Percentiles rank a stretch among this genome's conserved stretches.
Conservation (phyloP, 2,329 filamentous ascomycete species). For the Raffaelea albimanens region DNA sequence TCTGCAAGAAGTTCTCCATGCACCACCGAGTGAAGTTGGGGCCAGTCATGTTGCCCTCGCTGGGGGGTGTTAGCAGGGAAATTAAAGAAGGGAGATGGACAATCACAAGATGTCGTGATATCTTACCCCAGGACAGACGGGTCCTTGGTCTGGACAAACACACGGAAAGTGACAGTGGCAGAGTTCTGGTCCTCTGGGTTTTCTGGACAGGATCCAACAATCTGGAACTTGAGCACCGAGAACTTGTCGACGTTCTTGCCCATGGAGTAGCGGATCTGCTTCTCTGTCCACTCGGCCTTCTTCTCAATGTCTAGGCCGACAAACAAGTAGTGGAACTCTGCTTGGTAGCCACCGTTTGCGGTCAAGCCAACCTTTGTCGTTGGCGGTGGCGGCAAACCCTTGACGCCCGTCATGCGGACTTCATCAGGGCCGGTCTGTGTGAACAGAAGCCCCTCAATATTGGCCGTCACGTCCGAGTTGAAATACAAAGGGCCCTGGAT, state of each 20-base stretch:
- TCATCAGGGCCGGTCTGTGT: conserved; percentile 24
- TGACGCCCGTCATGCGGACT: conserved; percentile 30
- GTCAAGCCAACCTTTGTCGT: conserved; percentile 32
- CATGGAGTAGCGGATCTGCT: conserved; percentile 11
- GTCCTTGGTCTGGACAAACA: conserved; percentile 27
- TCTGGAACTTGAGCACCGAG: conserved; percentile 16
- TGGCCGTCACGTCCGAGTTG: conserved; percentile 37
- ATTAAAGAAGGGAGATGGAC: background rate
- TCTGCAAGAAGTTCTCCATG: conserved; percentile 28
- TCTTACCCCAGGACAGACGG: conserved; percentile 4
- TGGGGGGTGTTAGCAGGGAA: no score
- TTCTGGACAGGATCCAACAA: conserved; percentile 16
- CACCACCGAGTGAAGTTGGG: conserved; percentile 24
- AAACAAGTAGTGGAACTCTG: conserved; percentile 16
- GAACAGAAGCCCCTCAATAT: conserved; percentile 25
- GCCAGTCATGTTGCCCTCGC: conserved; percentile 7
- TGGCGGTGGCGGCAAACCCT: conserved; percentile 32
- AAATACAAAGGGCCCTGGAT: conserved; percentile 29
- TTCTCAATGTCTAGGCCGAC: conserved; percentile 15
- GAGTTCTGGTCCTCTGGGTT: conserved; percentile 21
- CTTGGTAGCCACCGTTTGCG: conserved; percentile 14
- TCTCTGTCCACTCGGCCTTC: conserved; percentile 15
- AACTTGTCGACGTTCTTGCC: conserved; percentile 16
- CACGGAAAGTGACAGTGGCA: conserved; percentile 24
- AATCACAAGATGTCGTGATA: background rate